phyloP scores from a whole-genome alignment of 139 green algal species.

The Protoeuglena noctilucae region DNA sequence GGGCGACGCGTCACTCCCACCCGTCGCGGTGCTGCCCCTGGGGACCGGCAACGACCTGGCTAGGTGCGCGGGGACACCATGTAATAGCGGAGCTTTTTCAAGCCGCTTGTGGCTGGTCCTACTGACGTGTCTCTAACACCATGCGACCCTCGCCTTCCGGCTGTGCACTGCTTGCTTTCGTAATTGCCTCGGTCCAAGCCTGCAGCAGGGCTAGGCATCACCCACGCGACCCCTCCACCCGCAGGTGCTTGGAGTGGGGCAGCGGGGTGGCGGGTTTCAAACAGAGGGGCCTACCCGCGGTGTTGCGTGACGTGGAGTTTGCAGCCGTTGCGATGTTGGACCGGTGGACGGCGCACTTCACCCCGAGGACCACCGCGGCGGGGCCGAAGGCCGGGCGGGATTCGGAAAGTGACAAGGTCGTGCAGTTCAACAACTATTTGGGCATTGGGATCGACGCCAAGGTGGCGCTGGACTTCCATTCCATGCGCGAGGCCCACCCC shows the following conservation, averaged over 20 bases:
- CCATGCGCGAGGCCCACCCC: slow-evolving; percentile 40
- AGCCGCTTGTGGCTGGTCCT: no score
- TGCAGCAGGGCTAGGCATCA: no score
- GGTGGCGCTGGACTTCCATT: slow-evolving; percentile 58
- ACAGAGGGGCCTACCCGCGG: slow-evolving; percentile 11
- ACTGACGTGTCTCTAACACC: no score
- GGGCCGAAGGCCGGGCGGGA: slow-evolving; percentile 18
- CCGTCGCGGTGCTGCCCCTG: slow-evolving; percentile 57
- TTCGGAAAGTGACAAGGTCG: no score
- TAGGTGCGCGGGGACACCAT: no score
- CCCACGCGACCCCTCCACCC: no score
- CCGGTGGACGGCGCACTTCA: slow-evolving; percentile 26
- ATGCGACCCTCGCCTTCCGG: no score
- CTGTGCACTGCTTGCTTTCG: no score
- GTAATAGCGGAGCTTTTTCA: no score
- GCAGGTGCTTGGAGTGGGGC: slow-evolving; percentile 64
- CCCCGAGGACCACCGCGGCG: neutral
- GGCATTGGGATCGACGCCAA: slow-evolving; percentile 64
- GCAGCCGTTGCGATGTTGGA: slow-evolving; percentile 38
- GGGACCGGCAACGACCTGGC: slow-evolving; percentile 79
- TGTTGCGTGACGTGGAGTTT: slow-evolving; percentile 40
- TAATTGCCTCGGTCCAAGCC: no score
- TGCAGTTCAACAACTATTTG: slow-evolving; percentile 74
- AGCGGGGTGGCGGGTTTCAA: slow-evolving; percentile 23
- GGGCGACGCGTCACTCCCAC: slow-evolving; percentile 22